Evolutionary conservation across 2,329 filamentous ascomycete genomes (phyloP), one percentile per base, ranked within the genome.

Genomic region (Fusarium euwallaceae): DNA sequence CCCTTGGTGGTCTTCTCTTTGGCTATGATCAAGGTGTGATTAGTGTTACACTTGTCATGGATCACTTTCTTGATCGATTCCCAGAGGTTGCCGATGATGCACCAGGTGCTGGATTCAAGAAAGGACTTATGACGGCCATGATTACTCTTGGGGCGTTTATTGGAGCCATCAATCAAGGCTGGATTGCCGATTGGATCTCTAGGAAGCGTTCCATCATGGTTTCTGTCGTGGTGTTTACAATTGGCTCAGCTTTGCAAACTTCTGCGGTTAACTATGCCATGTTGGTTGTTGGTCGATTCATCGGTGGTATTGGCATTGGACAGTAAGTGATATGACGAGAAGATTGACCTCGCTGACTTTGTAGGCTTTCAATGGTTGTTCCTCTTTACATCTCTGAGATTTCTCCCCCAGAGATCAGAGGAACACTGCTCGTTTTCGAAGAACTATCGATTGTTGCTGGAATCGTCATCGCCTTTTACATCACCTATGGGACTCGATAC

Each of bases 41-140:
- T 11, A 82, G 79, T 12, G 77, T 83, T 29, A 83, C 80, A 20
- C 73, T 83, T 24, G 78, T 81, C 60, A 82, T 84, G 82, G 75
- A 80, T 14, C 56, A 79, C 58, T 83, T 83, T 62, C 74, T 79
- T 34, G 64, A 77, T 12, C 74, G 78, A 1, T 84, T 83, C 65
- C 76, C 78, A 7, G 74, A 82, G 22, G 81, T 83, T 2, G 78
- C 81, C 0, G 77, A 81, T 9, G 64, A 66, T 1, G 81, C 79
- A 11, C 76, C 82, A 9, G 85, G 85, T 5, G 81, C 83, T 6
- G 84, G 85, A 10, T 76, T 78, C 60, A 72, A 74, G 58, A 75
- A 75, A 34, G 78, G 86, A 36, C 87, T 87, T 82, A 87, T 88
- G 71, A 86, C 87, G 4, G 87, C 86, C 37, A 86, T 84, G 16